Evolutionary conservation across 306 rosid species (phyloP).

Genomic region (Trifolium subterraneum): DNA sequence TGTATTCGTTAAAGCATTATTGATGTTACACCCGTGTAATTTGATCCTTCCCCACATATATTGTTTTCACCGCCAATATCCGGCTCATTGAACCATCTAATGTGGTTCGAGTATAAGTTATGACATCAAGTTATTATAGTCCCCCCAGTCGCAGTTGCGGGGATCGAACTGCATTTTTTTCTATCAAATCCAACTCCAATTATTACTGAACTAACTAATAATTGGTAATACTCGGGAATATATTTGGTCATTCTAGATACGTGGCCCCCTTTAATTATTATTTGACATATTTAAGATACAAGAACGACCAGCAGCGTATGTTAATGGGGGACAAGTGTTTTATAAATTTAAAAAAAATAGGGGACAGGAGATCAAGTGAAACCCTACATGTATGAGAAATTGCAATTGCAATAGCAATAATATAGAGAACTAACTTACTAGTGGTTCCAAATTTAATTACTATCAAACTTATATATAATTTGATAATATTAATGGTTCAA

Average conservation of each 20-base stretch:
- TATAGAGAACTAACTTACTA: conserved; percentile 11
- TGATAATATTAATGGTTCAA: neutral
- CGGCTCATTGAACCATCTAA: too few relatives aligned
- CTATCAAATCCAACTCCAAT: too few relatives aligned
- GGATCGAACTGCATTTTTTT: too few relatives aligned
- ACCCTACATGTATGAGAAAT: conserved; percentile 22
- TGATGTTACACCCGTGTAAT: too few relatives aligned
- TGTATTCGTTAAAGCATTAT: too few relatives aligned
- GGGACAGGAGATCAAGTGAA: conserved; percentile 39
- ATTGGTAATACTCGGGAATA: too few relatives aligned
- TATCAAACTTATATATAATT: neutral
- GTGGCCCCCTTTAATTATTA: neutral
- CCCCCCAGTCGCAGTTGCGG: too few relatives aligned
- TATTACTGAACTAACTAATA: too few relatives aligned
- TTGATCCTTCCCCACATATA: too few relatives aligned
- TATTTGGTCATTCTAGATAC: neutral
- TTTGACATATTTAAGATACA: conserved; percentile 17
- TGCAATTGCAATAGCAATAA: conserved; percentile 17
- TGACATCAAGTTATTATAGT: too few relatives aligned
- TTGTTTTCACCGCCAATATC: too few relatives aligned
- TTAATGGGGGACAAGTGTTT: conserved; percentile 18
- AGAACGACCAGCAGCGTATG: neutral
- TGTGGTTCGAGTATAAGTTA: too few relatives aligned
- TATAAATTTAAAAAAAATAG: neutral
- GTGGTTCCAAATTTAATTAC: conserved; percentile 33